Percentiles rank a stretch among this genome's conserved stretches.
These are phyloP conservation scores for Monilinia vaccinii-corymbosi DNA, from an alignment of 2,329 filamentous ascomycete genomes.

Conservation along the genomic window DNA sequence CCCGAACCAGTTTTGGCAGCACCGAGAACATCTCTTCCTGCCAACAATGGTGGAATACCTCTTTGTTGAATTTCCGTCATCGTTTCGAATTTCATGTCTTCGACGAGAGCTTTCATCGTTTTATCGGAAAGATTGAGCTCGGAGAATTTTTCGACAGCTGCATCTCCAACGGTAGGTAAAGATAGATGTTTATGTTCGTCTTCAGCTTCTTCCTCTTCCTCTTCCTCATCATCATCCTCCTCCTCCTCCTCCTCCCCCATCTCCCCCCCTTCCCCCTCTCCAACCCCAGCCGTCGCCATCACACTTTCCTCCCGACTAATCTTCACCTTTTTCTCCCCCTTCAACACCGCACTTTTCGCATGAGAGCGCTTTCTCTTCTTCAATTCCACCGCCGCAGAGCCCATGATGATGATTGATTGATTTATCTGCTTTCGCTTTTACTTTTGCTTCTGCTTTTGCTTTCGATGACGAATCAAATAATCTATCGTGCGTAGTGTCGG, in stretches of 20 bases:
- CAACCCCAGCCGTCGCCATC: constrained; percentile 24
- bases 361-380: constrained; percentile 31
- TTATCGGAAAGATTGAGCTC: constrained; percentile 78
- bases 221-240: constrained; percentile 11
- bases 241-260: constrained; percentile 24
- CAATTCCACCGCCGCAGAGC: constrained; percentile 21
- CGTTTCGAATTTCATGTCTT: constrained; percentile 84
- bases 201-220: constrained; percentile 14
- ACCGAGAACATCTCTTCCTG: constrained; percentile 85
- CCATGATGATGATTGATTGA: constrained; percentile 21
- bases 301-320: constrained; percentile 28
- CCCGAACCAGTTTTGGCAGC: constrained; percentile 94
- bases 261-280: constrained; percentile 25
- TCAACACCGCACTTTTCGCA: constrained; percentile 13
- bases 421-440: no score
- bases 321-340: constrained; percentile 31
- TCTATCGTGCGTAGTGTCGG: no score
- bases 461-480: no score
- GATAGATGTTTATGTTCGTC: constrained; percentile 18
- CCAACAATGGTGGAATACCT: constrained; percentile 78
- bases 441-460: no score
- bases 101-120: constrained; percentile 71
- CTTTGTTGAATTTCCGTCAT: constrained; percentile 94
- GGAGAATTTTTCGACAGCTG: constrained; percentile 21
- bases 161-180: constrained; percentile 16